Evolutionary conservation across 2,329 filamentous ascomycete genomes (phyloP), one percentile per base, ranked within the genome.

Genomic region (Pseudocercospora fijiensis): DNA sequence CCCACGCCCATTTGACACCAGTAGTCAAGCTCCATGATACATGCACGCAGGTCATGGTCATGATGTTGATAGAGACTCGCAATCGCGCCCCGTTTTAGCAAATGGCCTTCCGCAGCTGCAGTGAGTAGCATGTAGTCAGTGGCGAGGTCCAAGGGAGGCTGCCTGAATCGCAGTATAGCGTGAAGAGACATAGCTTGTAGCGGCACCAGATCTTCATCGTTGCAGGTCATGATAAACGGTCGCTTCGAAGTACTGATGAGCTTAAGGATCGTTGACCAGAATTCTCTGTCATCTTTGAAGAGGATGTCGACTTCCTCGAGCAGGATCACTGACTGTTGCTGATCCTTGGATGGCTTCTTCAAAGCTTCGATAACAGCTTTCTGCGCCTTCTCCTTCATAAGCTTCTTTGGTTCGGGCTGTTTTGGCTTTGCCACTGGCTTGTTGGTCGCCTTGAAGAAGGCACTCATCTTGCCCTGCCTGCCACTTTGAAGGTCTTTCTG

Each of bases 1-100:
- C 95, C 96, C 9, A 99, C 87, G 0, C 90, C 92, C 78, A 98
- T 92, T 75, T 99, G 95, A 75, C 96, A 99, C 94, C 94, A 99
- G 74, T 96, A 95, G 74, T 96, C 89, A 27, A 99, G 83, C 65
- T 98, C 92, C 61, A 85, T 88, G 56, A 99, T 86, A 1, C 89
- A 88, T 22, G 89, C 91, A 60, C 95, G 88, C 11, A 99, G 79
- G 74, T 99, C 95, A 27, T 83, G 78, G 1, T 83, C 76, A 59
- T 90, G 89, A 13, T 86, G 86, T 59, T 84, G 81, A 72, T 92
- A 96, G 2, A 99, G 82, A 6, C 85, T 80, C 58, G 84, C 81
- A 0, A 96, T 83, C 0, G 91, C 86, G 26, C 85, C 76, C 45
- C 91, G 85, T 43, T 83, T 78, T 11, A 99, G 79, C 0, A 91